Percentiles rank a stretch among this genome's conserved stretches.
phyloP scores from a whole-genome alignment of 768 basidiomycete species.

The Macrolepiota fuliginosa region DNA sequence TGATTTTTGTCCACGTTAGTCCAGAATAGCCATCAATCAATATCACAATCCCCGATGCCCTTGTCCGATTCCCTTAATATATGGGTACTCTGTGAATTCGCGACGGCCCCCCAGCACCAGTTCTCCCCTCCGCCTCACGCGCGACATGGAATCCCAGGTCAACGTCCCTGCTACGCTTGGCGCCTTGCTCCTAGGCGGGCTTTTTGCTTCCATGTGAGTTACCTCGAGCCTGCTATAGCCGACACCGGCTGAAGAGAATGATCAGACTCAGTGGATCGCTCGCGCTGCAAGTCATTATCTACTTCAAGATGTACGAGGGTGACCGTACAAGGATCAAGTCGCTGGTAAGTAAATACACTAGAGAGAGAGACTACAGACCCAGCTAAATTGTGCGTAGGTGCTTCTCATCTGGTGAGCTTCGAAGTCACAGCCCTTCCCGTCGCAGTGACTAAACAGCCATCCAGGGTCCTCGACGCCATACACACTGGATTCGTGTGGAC shows the following conservation, averaged over 20 bases:
- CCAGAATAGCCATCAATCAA: too few species aligned
- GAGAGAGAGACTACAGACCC: neutral
- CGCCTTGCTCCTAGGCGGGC: slow-evolving; percentile 35
- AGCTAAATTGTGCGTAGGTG: slow-evolving; percentile 22
- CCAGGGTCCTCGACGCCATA: slow-evolving; percentile 34
- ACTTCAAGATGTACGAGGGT: slow-evolving; percentile 31
- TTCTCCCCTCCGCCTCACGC: neutral
- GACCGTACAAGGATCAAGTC: slow-evolving; percentile 25
- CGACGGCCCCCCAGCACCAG: too few species aligned
- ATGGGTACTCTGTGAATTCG: too few species aligned
- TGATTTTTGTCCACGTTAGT: too few species aligned
- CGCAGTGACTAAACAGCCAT: too few species aligned
- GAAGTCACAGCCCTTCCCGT: slow-evolving; percentile 13
- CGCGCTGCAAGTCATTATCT: slow-evolving; percentile 30
- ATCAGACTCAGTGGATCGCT: slow-evolving; percentile 29
- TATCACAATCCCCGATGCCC: too few species aligned
- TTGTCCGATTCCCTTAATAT: too few species aligned
- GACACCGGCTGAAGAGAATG: neutral
- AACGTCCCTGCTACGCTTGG: slow-evolving; percentile 35
- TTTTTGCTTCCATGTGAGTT: slow-evolving; percentile 35
- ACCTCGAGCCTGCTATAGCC: neutral
- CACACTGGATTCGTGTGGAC: slow-evolving; percentile 38
- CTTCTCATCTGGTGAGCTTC: slow-evolving; percentile 27
- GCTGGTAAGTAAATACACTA: slow-evolving; percentile 21
- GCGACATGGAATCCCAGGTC: slow-evolving; percentile 15